Evolutionary conservation across 495 filamentous ascomycete genomes (phyloP).

Genomic region (Penicillium silybi): DNA sequence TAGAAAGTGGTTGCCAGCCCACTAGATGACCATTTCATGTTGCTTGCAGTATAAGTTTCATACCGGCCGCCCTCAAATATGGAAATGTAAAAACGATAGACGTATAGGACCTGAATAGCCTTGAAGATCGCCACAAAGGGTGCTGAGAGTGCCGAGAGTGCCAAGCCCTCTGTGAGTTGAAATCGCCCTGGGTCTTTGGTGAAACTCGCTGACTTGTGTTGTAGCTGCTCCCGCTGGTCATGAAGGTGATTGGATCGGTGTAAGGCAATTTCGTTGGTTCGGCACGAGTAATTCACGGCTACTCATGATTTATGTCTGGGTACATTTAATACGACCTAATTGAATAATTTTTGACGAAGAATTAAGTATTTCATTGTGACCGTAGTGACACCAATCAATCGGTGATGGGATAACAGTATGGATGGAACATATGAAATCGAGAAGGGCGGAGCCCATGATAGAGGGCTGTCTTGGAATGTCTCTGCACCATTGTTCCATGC

Average conservation of each 20-base stretch:
- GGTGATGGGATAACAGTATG: neutral
- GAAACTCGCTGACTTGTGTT: conserved; percentile 9
- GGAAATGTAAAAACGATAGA: no score
- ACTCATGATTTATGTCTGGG: conserved; percentile 11
- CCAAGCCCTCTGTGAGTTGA: conserved; percentile 28
- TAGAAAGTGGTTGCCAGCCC: no score
- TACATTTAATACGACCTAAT: conserved; percentile 13
- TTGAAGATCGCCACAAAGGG: neutral
- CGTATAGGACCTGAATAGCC: no score
- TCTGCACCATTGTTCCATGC: neutral
- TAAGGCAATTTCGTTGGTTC: conserved; percentile 4
- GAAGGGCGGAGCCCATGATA: neutral
- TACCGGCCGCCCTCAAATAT: no score
- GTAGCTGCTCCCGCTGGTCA: conserved; percentile 27
- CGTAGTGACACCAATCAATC: neutral
- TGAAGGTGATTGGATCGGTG: conserved; percentile 29
- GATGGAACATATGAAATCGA: neutral
- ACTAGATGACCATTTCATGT: no score
- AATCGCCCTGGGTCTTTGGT: neutral
- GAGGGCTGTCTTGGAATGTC: neutral
- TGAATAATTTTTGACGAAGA: neutral
- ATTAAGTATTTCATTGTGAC: neutral
- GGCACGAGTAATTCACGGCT: conserved; percentile 2
- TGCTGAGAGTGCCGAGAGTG: neutral
- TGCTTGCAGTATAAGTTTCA: no score